Evolutionary conservation across 1,284 basidiomycete genomes (phyloP).

Genomic region (Wolfiporia cocos): DNA sequence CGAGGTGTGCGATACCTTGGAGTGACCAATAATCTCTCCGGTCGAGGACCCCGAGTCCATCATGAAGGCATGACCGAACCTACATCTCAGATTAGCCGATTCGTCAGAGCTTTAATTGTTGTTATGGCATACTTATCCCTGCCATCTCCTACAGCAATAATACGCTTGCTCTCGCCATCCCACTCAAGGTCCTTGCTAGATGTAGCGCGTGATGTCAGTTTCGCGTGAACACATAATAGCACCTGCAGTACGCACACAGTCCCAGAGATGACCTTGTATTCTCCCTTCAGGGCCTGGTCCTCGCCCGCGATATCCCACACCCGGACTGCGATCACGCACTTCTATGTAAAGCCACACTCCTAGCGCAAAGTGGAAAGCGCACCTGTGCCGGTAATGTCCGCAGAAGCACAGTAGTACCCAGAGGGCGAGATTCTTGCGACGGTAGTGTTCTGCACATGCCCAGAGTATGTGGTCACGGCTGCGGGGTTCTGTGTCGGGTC

Average conservation of each 20-base stretch:
- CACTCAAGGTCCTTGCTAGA: slow-evolving; percentile 88
- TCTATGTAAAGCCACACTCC: too few species aligned
- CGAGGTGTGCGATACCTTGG: slow-evolving; percentile 55
- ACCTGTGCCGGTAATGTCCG: slow-evolving; percentile 77
- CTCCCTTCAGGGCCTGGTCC: slow-evolving; percentile 82
- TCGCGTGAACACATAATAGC: background rate
- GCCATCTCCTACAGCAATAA: slow-evolving; percentile 96
- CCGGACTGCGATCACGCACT: slow-evolving; percentile 50
- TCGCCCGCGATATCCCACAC: slow-evolving; percentile 93
- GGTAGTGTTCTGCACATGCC: slow-evolving; percentile 82
- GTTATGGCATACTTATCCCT: slow-evolving; percentile 65
- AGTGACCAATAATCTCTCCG: slow-evolving; percentile 93
- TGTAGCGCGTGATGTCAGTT: slow-evolving; percentile 3
- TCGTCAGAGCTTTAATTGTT: too few species aligned
- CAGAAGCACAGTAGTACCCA: slow-evolving; percentile 94
- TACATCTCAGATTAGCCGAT: too few species aligned
- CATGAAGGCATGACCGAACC: slow-evolving; percentile 86
- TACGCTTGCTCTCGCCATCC: slow-evolving; percentile 95
- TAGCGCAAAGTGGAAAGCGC: too few species aligned
- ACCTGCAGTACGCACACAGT: slow-evolving; percentile 75
- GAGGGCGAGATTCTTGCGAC: slow-evolving; percentile 92
- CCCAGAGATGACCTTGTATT: slow-evolving; percentile 80
- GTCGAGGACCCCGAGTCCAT: slow-evolving; percentile 85
- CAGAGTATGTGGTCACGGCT: slow-evolving; percentile 58
- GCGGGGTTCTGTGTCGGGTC: slow-evolving; percentile 43